Evolutionary conservation across 495 filamentous ascomycete species (phyloP), one percentile per base, ranked within the genome.

Genomic region (Astrothelium macrocarpum): DNA sequence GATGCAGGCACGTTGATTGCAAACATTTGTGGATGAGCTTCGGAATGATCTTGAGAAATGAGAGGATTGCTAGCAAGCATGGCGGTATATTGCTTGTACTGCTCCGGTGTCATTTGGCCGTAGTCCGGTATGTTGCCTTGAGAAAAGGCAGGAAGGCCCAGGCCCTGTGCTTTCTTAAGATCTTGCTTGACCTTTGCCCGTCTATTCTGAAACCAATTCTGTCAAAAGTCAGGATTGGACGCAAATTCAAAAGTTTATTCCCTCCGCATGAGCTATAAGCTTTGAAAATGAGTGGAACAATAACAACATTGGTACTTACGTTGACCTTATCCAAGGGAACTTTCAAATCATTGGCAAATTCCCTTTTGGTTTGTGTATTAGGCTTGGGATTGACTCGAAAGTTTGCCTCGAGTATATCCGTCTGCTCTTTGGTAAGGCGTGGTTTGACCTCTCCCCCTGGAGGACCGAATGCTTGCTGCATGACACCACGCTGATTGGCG

Each of bases 151-250:
- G 23, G 53, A 64, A 34, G 34, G n/a, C 31, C 43, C 56, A 60
- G 59, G 36, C 62, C 68, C 12, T 36, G 32, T 18, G 49, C 49
- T 62, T 77, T 78, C 66, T 78, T 78, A 9, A 63, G 49, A 63
- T 78, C 76, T 64, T 78, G 76, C 68, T 78, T 78, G 20, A 73
- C 67, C 63, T 78, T 78, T 43, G 76, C 76, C 49, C 76, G 34
- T 12, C 76, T 71, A 67, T 78, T 78, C 66, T 78, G 76, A 59
- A 78, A 78, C 76, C 76, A 78, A 61, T 78, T 78, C 75, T 78
- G 61, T 34, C 20, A 25, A 18, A 32, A 34, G 56, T 70, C 49
- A 70, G 68, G 59, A n/a, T 46, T 12, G 16, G 39, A n/a, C 42
- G 28, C 53, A 46, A 11, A 39, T 25, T 26, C 20, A 23, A 23